Evolutionary conservation across 352 stramenopile genomes (phyloP).

Genomic region (Phytophthora hibernalis): DNA sequence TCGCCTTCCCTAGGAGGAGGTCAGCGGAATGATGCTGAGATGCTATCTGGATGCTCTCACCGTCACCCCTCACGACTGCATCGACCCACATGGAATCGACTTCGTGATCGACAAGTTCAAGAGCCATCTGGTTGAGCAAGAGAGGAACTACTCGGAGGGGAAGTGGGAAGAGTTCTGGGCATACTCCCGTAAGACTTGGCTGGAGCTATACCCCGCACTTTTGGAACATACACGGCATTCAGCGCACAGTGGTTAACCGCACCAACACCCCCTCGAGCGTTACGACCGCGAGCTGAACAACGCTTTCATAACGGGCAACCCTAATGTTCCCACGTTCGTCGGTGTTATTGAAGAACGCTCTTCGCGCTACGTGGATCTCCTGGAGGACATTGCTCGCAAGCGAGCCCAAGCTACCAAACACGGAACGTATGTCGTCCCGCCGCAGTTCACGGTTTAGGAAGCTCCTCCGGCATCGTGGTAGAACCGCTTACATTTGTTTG

Average conservation of each 20-base stretch:
- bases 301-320: conserved; percentile 9
- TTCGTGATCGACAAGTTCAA: too few relatives aligned
- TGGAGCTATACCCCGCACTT: conserved; percentile 13
- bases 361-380: conserved; percentile 3
- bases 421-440: not conserved
- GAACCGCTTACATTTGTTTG: not conserved
- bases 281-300: conserved; percentile 32
- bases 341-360: conserved; percentile 19
- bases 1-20: too few relatives aligned
- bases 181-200: conserved; percentile 17
- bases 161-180: too few relatives aligned
- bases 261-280: conserved; percentile 35
- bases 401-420: conserved; percentile 6
- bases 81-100: too few relatives aligned
- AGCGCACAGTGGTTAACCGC: conserved; percentile 11
- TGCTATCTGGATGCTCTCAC: too few relatives aligned
- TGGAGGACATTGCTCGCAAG: conserved; percentile 11
- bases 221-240: conserved; percentile 26
- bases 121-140: too few relatives aligned
- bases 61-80: too few relatives aligned
- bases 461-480: not conserved
- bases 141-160: too few relatives aligned
- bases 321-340: conserved; percentile 19
- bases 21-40: too few relatives aligned
- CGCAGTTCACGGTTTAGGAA: conserved; percentile 8